Base-by-base conservation (phyloP, 805 yeast species). In the Kazachstania viticola region DNA sequence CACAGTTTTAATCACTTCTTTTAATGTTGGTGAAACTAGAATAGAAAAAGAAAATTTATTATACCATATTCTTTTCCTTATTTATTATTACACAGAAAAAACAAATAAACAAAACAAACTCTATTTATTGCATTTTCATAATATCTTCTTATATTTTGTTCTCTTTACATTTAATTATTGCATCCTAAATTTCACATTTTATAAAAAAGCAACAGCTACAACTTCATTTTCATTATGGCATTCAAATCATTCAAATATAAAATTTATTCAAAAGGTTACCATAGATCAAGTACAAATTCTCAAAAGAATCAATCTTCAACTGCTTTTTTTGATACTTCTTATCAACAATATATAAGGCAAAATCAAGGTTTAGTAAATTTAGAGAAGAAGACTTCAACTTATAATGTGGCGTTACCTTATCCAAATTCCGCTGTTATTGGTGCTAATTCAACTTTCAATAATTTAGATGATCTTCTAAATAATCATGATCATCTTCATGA, bases 171-270 rank as follows among this genome's bases (percentile, higher is more conserved):
- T n/a, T n/a, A n/a, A n/a, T n/a, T n/a, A n/a, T n/a, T n/a, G n/a
- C n/a, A n/a, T n/a, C n/a, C n/a, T n/a, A n/a, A n/a, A n/a, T n/a
- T n/a, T n/a, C n/a, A n/a, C n/a, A n/a, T n/a, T n/a, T n/a, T n/a
- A n/a, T n/a, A n/a, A n/a, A n/a, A n/a, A n/a, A n/a, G n/a, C n/a
- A n/a, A n/a, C n/a, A n/a, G n/a, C n/a, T n/a, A n/a, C n/a, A n/a
- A n/a, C n/a, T n/a, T n/a, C n/a, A n/a, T n/a, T n/a, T n/a, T n/a
- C n/a, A n/a, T n/a, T 16, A 61, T 62, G 62, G 63, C 61, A 9
- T 62, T 63, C 51, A 61, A 55, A 48, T 56, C 61, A 31, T 54
- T 62, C 46, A 61, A 59, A 41, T 50, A 51, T 39, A 60, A 61
- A 40, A 46, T 61, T 28, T 51, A 50, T 21, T 49, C 62, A 17